Evolutionary conservation across 164 flowering plant species (phyloP), one percentile per base, ranked within the genome.

Genomic region (Magnolia kwangsiensis): DNA sequence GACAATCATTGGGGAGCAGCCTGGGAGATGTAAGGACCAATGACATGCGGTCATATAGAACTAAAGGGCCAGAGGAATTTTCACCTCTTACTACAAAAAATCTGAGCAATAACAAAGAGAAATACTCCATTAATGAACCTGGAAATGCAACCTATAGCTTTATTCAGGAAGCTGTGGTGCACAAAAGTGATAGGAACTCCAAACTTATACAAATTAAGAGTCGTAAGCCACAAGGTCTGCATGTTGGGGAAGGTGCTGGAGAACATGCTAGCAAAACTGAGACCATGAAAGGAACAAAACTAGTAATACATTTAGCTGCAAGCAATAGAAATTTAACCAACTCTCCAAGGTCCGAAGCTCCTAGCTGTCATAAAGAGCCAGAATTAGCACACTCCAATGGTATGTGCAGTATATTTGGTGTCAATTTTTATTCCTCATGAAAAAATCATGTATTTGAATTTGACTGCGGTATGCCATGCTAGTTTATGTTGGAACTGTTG

Each of bases 271-370:
- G 85, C 80, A 85, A 85, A 80, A 77, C 87, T n/a, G 91, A 90
- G 80, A 76, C 80, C 29, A 76, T 85, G 76, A 90, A 89, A 79
- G 94, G 94, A 78, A 87, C 87, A 31, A 96, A 94, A 84, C 79
- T 96, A 49, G 98, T 96, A 45, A 93, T 94, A 81, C 92, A 90
- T 87, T 80, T 93, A 51, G 95, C 95, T 65, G 79, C 87, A 11
- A 87, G 94, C 58, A 91, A 89, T 75, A 84, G 80, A 80, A 89
- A 86, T 79, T 67, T 84, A 14, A 79, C 87, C n/a, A 85, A 76
- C 50, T 83, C 93, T 76, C 89, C 94, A 9, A 82, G 78, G 63
- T 89, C 92, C 55, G 95, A 96, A 84, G 85, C 88, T 78, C 92
- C 97, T 71, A 89, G 89, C 77, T 78, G 80, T 75, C 93, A 86